These are phyloP conservation scores for Trypanosoma mega DNA, from an alignment of 208 protist genomes.

Conservation along the genomic window DNA sequence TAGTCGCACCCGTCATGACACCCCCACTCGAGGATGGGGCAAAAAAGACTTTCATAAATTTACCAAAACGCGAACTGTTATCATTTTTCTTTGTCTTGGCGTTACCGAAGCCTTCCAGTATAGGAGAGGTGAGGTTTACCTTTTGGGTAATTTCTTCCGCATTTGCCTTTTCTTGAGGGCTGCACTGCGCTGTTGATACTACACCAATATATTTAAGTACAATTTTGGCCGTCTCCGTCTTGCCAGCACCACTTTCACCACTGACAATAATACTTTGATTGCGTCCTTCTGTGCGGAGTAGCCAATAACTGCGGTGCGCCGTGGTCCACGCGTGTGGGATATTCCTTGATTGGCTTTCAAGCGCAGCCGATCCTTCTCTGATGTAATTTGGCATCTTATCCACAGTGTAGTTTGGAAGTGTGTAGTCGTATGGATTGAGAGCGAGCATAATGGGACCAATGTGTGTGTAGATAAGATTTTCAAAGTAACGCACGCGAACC, in stretches of 20 bases:
- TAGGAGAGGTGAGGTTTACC: conserved; percentile 35
- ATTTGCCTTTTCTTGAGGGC: conserved; percentile 10
- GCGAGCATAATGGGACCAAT: conserved; percentile 47
- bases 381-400: conserved; percentile 40
- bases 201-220: conserved; percentile 38
- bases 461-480: conserved; percentile 45
- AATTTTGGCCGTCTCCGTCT: conserved; percentile 44
- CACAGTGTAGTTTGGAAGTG: conserved; percentile 29
- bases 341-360: conserved; percentile 20
- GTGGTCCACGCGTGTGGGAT: conserved; percentile 40
- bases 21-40: conserved; percentile 1
- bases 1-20: conserved; percentile 31
- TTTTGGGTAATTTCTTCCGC: conserved; percentile 23
- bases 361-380: conserved; percentile 18
- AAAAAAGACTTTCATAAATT: conserved; percentile 54
- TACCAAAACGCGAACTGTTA: conserved; percentile 58
- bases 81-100: conserved; percentile 53
- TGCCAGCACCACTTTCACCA: conserved; percentile 50
- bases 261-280: conserved; percentile 54
- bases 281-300: conserved; percentile 20
- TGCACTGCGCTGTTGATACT: conserved; percentile 23
- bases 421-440: conserved; percentile 50
- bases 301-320: conserved; percentile 43
- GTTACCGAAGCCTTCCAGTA: conserved; percentile 65
- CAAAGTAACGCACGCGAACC: conserved; percentile 34